Percentiles rank a stretch among this genome's conserved stretches.
These are phyloP conservation scores for Ceratocystis eucalypticola DNA, from an alignment of 2,329 filamentous ascomycete genomes.

Conservation along the genomic window DNA sequence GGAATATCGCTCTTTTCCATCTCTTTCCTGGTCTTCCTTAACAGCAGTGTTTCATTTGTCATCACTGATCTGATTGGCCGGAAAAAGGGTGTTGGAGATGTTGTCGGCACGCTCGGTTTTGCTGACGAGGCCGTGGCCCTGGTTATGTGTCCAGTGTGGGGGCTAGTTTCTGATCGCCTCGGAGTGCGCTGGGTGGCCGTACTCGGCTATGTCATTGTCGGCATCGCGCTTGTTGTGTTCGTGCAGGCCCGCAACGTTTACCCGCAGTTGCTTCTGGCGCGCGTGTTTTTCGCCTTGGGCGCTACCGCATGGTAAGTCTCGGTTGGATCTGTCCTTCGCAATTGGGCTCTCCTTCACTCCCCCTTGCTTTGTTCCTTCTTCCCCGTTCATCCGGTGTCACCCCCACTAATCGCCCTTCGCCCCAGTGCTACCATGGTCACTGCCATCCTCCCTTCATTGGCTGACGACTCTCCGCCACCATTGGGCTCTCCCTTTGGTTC, in stretches of 20 bases:
- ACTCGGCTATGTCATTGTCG: constrained; percentile 70
- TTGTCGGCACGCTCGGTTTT: constrained; percentile 74
- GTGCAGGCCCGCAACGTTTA: constrained; percentile 81
- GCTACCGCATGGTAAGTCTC: constrained; percentile 64
- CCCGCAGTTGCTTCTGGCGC: constrained; percentile 70
- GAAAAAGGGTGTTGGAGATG: constrained; percentile 59
- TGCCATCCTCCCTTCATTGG: constrained; percentile 67
- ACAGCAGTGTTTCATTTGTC: constrained; percentile 72
- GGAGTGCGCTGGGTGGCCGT: constrained; percentile 62
- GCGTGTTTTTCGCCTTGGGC: constrained; percentile 78
- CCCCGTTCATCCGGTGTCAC: neutral
- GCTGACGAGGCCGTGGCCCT: constrained; percentile 72
- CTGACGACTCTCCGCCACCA: constrained; percentile 30
- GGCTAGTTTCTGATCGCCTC: constrained; percentile 60
- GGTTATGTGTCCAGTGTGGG: constrained; percentile 68
- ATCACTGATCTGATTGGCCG: constrained; percentile 70
- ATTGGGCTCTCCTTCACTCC: neutral
- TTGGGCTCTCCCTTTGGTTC: neutral
- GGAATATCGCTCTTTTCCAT: constrained; percentile 78
- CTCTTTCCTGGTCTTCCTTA: constrained; percentile 79
- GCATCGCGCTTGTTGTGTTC: constrained; percentile 60
- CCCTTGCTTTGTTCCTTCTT: neutral
- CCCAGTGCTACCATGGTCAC: constrained; percentile 83
- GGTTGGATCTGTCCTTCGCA: neutral
- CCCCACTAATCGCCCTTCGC: neutral